Conservation (phyloP, 345 rosid species). For the Orychophragmus violaceus region DNA sequence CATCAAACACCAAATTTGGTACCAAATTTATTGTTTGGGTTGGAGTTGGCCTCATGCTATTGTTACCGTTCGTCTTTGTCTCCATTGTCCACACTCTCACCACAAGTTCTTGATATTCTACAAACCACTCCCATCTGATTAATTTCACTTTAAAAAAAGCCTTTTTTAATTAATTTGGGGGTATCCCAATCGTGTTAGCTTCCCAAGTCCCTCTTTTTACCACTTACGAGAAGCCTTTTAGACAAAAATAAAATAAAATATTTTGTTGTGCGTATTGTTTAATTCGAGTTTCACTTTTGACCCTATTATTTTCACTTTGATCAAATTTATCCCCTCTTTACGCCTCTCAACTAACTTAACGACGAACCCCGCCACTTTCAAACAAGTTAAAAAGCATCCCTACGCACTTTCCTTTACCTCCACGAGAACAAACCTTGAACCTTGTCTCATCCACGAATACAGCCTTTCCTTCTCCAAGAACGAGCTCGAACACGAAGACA, state of each 20-base stretch:
- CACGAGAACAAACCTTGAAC: slow-evolving; percentile 55
- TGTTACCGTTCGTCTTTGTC: too few species aligned
- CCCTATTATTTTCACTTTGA: not conserved
- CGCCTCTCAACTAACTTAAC: slow-evolving; percentile 20
- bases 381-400: not conserved
- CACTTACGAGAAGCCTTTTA: too few species aligned
- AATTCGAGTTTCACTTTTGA: slow-evolving; percentile 4
- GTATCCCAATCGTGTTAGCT: too few species aligned
- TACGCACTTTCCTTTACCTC: not conserved
- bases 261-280: too few species aligned
- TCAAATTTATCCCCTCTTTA: slow-evolving; percentile 13
- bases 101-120: slow-evolving; percentile 7
- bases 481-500: slow-evolving; percentile 80
- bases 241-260: too few species aligned
- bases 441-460: slow-evolving; percentile 71
- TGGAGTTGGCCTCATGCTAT: too few species aligned
- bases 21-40: too few species aligned
- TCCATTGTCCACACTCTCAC: slow-evolving; percentile 15
- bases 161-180: too few species aligned
- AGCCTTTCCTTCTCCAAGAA: slow-evolving; percentile 63
- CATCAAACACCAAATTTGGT: too few species aligned
- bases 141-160: not conserved
- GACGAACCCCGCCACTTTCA: not conserved
- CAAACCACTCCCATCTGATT: slow-evolving; percentile 13
- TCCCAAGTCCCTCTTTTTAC: too few species aligned